Evolutionary conservation across 768 basidiomycete genomes (phyloP).

Genomic region (Mrakia blollopis): DNA sequence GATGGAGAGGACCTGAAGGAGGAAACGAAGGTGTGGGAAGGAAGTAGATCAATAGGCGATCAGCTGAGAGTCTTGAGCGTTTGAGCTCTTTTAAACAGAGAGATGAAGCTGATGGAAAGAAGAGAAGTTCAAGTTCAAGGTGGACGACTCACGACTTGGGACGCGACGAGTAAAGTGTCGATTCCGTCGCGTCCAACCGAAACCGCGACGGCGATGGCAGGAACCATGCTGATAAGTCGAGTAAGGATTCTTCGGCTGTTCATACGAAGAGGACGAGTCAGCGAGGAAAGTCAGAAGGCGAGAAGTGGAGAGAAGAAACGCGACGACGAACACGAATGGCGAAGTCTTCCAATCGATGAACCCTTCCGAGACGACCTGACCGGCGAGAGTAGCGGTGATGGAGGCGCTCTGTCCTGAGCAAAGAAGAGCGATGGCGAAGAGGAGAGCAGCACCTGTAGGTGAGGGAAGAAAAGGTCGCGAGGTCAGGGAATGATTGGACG

Average conservation of each 20-base stretch:
- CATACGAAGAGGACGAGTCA: too few relatives aligned
- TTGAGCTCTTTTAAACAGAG: conserved; percentile 55
- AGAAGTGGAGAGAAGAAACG: too few relatives aligned
- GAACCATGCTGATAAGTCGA: conserved; percentile 72
- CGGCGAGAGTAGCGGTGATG: conserved; percentile 81
- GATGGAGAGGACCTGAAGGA: conserved; percentile 59
- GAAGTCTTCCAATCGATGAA: conserved; percentile 72
- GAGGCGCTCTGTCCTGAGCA: conserved; percentile 84
- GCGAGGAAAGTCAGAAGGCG: too few relatives aligned
- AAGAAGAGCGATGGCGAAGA: conserved; percentile 82
- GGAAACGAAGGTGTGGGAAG: conserved; percentile 69
- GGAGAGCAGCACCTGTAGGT: conserved; percentile 54
- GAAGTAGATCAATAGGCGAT: conserved; percentile 53
- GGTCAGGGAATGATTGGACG: too few relatives aligned
- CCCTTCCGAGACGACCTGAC: conserved; percentile 81
- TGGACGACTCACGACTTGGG: conserved; percentile 57
- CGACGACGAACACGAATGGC: conserved; percentile 43
- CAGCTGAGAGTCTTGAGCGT: conserved; percentile 49
- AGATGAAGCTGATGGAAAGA: conserved; percentile 41
- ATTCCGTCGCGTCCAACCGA: conserved; percentile 66
- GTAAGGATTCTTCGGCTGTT: conserved; percentile 66
- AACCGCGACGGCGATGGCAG: conserved; percentile 65
- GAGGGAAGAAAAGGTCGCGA: too few relatives aligned
- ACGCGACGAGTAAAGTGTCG: conserved; percentile 71
- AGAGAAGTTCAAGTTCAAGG: not conserved